Conservation (phyloP, 805 yeast genomes). For the Ogataea allantospora region DNA sequence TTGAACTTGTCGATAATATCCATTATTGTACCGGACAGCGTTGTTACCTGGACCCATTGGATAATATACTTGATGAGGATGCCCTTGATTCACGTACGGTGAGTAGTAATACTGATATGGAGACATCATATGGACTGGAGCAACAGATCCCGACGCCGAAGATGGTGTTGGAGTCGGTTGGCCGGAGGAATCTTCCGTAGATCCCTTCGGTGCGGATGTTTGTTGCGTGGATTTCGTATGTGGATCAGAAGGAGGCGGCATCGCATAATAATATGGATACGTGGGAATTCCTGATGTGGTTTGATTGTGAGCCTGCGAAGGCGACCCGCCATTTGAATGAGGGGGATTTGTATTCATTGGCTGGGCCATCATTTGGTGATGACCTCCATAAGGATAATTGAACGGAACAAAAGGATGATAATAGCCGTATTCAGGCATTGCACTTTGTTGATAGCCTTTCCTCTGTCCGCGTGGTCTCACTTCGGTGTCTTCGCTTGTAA, state of each 20-base stretch:
- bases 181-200: constrained; percentile 1
- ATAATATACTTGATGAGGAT: constrained; percentile 14
- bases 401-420: constrained; percentile 17
- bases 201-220: too few relatives aligned
- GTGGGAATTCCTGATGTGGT: constrained; percentile 8
- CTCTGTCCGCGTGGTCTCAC: constrained; percentile 7
- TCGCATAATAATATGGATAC: constrained; percentile 19
- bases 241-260: constrained; percentile 7
- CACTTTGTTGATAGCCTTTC: constrained; percentile 5
- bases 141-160: constrained; percentile 9
- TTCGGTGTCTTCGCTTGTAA: constrained; percentile 19
- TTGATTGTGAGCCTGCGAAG: constrained; percentile 5
- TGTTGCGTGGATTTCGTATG: background rate
- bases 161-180: constrained; percentile 5
- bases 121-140: constrained; percentile 14
- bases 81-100: constrained; percentile 17
- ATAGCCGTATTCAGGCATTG: constrained; percentile 16
- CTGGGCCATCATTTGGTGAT: constrained; percentile 7
- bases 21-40: constrained; percentile 7
- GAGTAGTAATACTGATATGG: constrained; percentile 19
- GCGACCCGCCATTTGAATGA: constrained; percentile 2
- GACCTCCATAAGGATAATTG: constrained; percentile 12
- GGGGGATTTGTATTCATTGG: constrained; percentile 1
- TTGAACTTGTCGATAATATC: constrained; percentile 2
- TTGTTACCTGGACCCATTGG: constrained; percentile 4